These are phyloP conservation scores for Tuber calosporum DNA, from an alignment of 495 filamentous ascomycete genomes.

Conservation along the genomic window DNA sequence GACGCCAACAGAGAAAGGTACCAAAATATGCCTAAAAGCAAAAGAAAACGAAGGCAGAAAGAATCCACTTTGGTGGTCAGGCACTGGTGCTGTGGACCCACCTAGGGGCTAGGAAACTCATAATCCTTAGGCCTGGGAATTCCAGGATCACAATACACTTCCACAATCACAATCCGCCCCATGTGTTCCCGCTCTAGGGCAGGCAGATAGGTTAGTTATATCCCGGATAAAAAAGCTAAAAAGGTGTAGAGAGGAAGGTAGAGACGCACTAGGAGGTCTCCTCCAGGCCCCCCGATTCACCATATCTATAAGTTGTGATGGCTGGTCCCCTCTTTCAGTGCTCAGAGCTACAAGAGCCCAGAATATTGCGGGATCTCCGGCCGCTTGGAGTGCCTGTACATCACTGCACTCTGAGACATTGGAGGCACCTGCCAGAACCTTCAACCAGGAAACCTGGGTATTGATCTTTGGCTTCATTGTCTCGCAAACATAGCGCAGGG, in stretches of 20 bases:
- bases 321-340: not conserved
- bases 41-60: not conserved
- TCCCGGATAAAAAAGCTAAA: not conserved
- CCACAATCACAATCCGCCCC: not conserved
- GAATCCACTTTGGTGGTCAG: not conserved
- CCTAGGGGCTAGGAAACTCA: not conserved
- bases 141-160: not conserved
- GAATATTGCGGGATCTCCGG: not conserved
- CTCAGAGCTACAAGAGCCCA: not conserved
- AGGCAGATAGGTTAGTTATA: not conserved
- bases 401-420: not conserved
- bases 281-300: not conserved
- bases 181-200: not conserved
- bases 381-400: not conserved
- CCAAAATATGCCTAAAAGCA: not conserved
- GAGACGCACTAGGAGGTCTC: not conserved
- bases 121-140: not conserved
- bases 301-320: not conserved
- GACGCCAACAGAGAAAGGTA: not conserved
- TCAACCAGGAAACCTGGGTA: not conserved
- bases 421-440: not conserved
- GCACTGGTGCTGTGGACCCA: not conserved
- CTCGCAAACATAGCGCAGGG: not conserved
- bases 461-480: not conserved
- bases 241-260: not conserved